Percentiles rank a stretch among this genome's conserved stretches.
Conservation (phyloP, 805 yeast species). For the Wickerhamomyces pijperi region DNA sequence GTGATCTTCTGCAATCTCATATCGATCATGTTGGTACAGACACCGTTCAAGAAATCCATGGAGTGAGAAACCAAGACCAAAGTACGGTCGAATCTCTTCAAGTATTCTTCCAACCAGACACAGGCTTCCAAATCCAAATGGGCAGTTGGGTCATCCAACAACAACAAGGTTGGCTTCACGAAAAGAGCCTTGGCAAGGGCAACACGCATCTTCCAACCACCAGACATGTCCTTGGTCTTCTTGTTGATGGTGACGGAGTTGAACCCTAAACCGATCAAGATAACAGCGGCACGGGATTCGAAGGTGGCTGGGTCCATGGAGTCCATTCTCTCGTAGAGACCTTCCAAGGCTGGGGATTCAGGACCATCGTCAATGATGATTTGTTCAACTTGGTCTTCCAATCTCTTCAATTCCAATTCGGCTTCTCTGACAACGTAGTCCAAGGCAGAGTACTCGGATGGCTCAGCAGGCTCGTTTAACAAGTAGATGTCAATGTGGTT, state of each 20-base stretch:
- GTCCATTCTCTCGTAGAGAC: conserved; percentile 89
- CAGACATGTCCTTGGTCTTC: conserved; percentile 98
- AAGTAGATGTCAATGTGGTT: conserved; percentile 83
- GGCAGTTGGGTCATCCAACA: conserved; percentile 98
- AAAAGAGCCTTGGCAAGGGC: conserved; percentile 96
- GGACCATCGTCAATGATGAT: conserved; percentile 88
- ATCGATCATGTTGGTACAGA: conserved; percentile 95
- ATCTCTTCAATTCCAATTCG: conserved; percentile 78
- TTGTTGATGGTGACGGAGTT: conserved; percentile 76
- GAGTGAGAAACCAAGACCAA: conserved; percentile 94
- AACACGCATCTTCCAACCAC: conserved; percentile 99
- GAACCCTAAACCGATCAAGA: conserved; percentile 96
- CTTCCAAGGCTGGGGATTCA: conserved; percentile 77
- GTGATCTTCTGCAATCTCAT: conserved; percentile 75
- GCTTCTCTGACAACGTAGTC: conserved; percentile 97
- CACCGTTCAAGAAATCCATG: conserved; percentile 98
- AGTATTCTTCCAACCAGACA: conserved; percentile 98
- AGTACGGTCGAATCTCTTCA: conserved; percentile 88
- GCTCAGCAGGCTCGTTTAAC: conserved; percentile 95
- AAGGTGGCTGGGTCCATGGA: conserved; percentile 93
- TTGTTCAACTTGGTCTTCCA: conserved; percentile 87
- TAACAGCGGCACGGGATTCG: conserved; percentile 92
- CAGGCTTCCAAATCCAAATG: conserved; percentile 99
- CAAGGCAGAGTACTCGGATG: conserved; percentile 83
- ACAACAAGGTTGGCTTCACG: conserved; percentile 90